Percentiles rank a stretch among this genome's conserved stretches.
Conservation (phyloP, 176 grass and related monocot genomes). For the Ampelocalamus luodianensis region DNA sequence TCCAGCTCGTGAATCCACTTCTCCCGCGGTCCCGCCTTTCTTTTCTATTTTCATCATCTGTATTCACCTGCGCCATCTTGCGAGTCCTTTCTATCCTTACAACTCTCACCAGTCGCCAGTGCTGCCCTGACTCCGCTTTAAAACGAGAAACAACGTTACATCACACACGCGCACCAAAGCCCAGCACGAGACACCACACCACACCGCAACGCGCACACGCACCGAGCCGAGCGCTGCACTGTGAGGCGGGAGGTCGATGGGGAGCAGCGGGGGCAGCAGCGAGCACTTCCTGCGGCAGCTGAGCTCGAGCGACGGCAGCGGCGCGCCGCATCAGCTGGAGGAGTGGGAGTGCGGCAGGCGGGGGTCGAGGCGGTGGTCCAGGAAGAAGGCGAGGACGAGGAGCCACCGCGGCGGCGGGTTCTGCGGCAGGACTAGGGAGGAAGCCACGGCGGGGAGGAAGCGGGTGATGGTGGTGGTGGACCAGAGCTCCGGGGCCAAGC, state of each 20-base stretch:
- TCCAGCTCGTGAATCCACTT: background rate
- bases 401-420: slow-evolving; percentile 45
- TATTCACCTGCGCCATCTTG: background rate
- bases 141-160: slow-evolving; percentile 37
- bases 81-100: background rate
- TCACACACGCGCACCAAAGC: slow-evolving; percentile 42
- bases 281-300: slow-evolving; percentile 75
- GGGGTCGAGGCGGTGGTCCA: slow-evolving; percentile 74
- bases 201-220: slow-evolving; percentile 11
- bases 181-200: slow-evolving; percentile 15
- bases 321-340: slow-evolving; percentile 6
- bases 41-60: background rate
- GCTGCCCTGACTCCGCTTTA: slow-evolving; percentile 40
- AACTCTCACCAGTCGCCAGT: background rate
- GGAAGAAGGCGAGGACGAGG: slow-evolving; percentile 45
- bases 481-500: slow-evolving; percentile 76
- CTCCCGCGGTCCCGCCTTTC: background rate
- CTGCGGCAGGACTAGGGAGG: slow-evolving; percentile 40
- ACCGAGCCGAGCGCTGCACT: slow-evolving; percentile 10
- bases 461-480: slow-evolving; percentile 94
- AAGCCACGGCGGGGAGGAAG: slow-evolving; percentile 61
- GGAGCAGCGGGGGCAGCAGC: slow-evolving; percentile 60
- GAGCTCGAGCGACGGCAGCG: slow-evolving; percentile 56
- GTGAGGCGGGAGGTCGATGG: slow-evolving; percentile 38
- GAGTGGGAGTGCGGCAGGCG: slow-evolving; percentile 47